Base-by-base conservation (phyloP, 2,329 filamentous ascomycete species). In the Salinomyces thailandicus region DNA sequence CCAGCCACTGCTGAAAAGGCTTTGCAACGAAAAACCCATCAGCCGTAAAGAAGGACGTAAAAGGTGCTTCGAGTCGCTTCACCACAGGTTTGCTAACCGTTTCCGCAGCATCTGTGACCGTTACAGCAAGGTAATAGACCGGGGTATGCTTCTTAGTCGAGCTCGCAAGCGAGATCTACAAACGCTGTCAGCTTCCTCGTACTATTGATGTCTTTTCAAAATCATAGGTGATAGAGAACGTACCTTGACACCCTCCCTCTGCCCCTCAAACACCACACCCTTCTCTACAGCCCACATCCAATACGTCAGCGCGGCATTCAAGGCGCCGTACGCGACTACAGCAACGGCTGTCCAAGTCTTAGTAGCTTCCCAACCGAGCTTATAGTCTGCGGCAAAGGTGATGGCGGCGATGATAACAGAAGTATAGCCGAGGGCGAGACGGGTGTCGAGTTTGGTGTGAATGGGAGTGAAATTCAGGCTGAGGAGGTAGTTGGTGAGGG, bases 381-480 rank as follows among this genome's bases (percentile, higher is more conserved):
- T 85, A 67, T 85, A 93, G 71, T 98, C 91, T 66, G 85, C 87
- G 44, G 76, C 77, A 69, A 96, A 96, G 52, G 85, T 86, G 43
- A 77, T 81, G 15, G 72, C 87, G 13, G 85, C 81, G 44, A 95
- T 77, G 41, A 72, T 60, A 52, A 96, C 86, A 42, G 86, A 83
- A 14, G 70, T 62, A 64, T 93, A 96, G 45, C 91, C 91, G 6
- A 98, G 70, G 0, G 69, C 72, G 31, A 98, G 77, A 36, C 85
- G 84, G 32, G 93, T 74, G 55, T 96, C 87, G 52, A 79, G 77
- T 32, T 91, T 77, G 39, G 64, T 72, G 65, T 96, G 81, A 46
- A 82, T 79, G 63, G 93, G 86, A 45, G 67, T 73, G 69, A 95
- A 95, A 48, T 72, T 79, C 59, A 96, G 77, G 19, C 78, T 83